Evolutionary conservation across 2,329 filamentous ascomycete genomes (phyloP).

Genomic region (Helotiales sp.): DNA sequence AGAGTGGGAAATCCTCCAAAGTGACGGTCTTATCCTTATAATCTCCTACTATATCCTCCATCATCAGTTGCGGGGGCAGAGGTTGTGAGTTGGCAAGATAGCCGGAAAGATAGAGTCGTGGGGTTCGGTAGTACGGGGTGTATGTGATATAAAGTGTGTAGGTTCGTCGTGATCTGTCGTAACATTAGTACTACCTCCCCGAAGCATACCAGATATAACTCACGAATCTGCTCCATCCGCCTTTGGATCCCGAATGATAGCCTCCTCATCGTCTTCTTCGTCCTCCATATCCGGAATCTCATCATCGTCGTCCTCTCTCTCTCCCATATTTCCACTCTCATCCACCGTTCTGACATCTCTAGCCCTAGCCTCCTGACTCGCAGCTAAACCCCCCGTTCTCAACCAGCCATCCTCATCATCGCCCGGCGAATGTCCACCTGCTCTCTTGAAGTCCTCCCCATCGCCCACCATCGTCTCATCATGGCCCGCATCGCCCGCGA

Average conservation of each 20-base stretch:
- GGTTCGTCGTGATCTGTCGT: constrained; percentile 75
- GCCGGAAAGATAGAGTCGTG: constrained; percentile 91
- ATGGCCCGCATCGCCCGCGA: constrained; percentile 83
- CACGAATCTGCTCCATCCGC: constrained; percentile 41
- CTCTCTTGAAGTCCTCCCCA: constrained; percentile 65
- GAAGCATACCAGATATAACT: constrained; percentile 13
- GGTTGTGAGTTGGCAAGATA: constrained; percentile 82
- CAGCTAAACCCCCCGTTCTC: constrained; percentile 79
- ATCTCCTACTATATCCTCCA: constrained; percentile 95
- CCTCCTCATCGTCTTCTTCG: constrained; percentile 90
- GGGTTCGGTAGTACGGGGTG: constrained; percentile 94
- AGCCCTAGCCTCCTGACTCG: constrained; percentile 76
- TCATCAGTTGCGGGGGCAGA: constrained; percentile 83
- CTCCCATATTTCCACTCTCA: constrained; percentile 84
- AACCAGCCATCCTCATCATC: constrained; percentile 89
- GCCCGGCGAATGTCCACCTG: constrained; percentile 51
- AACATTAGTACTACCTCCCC: constrained; percentile 19
- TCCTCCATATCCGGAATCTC: constrained; percentile 99
- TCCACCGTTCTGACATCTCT: constrained; percentile 87
- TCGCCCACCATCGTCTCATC: constrained; percentile 87
- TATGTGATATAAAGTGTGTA: constrained; percentile 99
- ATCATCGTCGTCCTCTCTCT: constrained; percentile 71
- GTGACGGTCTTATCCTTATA: constrained; percentile 99
- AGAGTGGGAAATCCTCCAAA: constrained; percentile 95
- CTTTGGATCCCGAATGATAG: constrained; percentile 81